These are phyloP conservation scores for Astrephomene gubernaculifera DNA, from an alignment of 139 green algal species.

Conservation along the genomic window DNA sequence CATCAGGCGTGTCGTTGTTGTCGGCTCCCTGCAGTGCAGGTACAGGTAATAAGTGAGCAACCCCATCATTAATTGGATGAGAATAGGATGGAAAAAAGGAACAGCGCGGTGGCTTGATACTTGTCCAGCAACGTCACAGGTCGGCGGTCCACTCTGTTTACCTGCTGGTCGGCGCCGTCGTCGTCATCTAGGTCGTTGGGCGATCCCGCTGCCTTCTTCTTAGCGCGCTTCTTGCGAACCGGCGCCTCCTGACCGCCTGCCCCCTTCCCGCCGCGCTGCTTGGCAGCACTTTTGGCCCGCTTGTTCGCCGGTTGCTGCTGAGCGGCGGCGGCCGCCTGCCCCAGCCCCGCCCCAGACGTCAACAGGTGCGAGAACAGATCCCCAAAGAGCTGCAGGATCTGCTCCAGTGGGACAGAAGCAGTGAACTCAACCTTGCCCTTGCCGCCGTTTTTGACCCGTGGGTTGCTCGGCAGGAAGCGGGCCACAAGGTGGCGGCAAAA, in stretches of 20 bases:
- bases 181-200: background rate
- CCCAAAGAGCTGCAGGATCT: constrained; percentile 55
- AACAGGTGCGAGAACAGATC: constrained; percentile 67
- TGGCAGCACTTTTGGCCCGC: background rate
- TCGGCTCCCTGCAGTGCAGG: too few species aligned
- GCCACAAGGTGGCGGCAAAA: constrained; percentile 73
- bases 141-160: background rate
- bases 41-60: too few species aligned
- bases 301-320: constrained; percentile 4
- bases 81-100: too few species aligned
- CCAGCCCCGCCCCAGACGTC: constrained; percentile 18
- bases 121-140: too few species aligned
- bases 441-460: background rate
- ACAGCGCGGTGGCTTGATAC: too few species aligned
- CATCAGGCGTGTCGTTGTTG: too few species aligned
- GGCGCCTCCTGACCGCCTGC: background rate
- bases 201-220: constrained; percentile 23
- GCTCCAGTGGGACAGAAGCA: constrained; percentile 61
- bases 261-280: background rate
- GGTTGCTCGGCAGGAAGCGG: constrained; percentile 19
- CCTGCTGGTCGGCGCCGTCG: background rate
- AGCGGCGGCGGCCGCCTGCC: background rate
- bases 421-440: background rate
- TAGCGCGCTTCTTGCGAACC: constrained; percentile 36
- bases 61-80: too few species aligned